Evolutionary conservation across 2,329 filamentous ascomycete genomes (phyloP).

Genomic region (Cladobotryum protrusum): DNA sequence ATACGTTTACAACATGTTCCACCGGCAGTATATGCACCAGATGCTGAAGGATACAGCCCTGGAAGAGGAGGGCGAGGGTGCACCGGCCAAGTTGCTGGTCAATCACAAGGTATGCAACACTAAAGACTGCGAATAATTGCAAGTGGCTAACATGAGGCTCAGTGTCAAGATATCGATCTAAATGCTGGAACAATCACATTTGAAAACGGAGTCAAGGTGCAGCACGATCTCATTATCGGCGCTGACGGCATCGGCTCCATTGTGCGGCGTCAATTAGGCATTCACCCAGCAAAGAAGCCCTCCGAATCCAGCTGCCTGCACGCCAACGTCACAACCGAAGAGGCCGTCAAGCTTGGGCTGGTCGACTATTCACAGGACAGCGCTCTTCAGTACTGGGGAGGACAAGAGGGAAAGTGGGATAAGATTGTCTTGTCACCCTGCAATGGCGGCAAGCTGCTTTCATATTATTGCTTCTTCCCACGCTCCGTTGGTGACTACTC

Average conservation of each 20-base stretch:
- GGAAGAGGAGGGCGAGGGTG: slow-evolving; percentile 45
- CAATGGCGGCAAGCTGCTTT: slow-evolving; percentile 57
- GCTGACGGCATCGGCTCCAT: slow-evolving; percentile 62
- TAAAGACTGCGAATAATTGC: background rate
- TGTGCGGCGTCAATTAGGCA: slow-evolving; percentile 58
- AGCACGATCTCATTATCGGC: slow-evolving; percentile 56
- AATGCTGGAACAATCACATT: slow-evolving; percentile 45
- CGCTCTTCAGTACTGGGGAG: slow-evolving; percentile 66
- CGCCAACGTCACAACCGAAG: slow-evolving; percentile 55
- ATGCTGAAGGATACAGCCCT: slow-evolving; percentile 58
- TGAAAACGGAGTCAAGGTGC: slow-evolving; percentile 40
- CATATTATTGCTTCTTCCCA: slow-evolving; percentile 66
- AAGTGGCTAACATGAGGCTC: background rate
- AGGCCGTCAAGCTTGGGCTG: slow-evolving; percentile 54
- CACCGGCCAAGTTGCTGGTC: slow-evolving; percentile 46
- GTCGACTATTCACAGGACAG: slow-evolving; percentile 55
- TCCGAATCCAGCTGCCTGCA: slow-evolving; percentile 58
- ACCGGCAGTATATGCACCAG: slow-evolving; percentile 60
- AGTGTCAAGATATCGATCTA: slow-evolving; percentile 48
- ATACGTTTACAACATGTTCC: slow-evolving; percentile 63
- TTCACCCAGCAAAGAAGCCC: slow-evolving; percentile 52
- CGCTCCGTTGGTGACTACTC: slow-evolving; percentile 50
- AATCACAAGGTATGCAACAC: slow-evolving; percentile 45
- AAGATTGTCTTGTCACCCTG: slow-evolving; percentile 68
- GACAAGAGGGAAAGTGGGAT: slow-evolving; percentile 55